Evolutionary conservation across 192 early-diverging fungal genomes (phyloP).

Genomic region (Mortierella antarctica): DNA sequence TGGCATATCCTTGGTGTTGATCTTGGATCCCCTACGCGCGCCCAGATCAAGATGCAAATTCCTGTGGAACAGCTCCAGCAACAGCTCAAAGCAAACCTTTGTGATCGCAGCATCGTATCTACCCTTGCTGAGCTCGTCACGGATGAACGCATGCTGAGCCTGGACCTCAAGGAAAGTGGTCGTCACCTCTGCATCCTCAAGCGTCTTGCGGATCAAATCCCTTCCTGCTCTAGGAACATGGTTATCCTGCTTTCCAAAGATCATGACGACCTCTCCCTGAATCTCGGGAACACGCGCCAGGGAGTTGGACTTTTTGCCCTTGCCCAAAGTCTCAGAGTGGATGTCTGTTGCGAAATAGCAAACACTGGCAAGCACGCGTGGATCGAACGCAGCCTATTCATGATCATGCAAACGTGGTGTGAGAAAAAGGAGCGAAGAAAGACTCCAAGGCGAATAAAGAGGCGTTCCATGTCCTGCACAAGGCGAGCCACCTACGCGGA

Average conservation of each 20-base stretch:
- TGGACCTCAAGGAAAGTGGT: slow-evolving; percentile 70
- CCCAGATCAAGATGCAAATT: slow-evolving; percentile 57
- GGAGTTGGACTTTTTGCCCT: slow-evolving; percentile 58
- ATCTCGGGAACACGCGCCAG: slow-evolving; percentile 62
- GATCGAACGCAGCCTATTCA: slow-evolving; percentile 64
- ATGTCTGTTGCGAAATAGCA: slow-evolving; percentile 78
- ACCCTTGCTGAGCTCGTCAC: slow-evolving; percentile 72
- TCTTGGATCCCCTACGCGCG: slow-evolving; percentile 34
- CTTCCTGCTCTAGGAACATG: slow-evolving; percentile 71
- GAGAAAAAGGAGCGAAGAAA: slow-evolving; percentile 1
- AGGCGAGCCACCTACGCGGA: slow-evolving; percentile 47
- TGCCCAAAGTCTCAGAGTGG: slow-evolving; percentile 64
- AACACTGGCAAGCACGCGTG: slow-evolving; percentile 61
- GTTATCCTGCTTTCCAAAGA: slow-evolving; percentile 73
- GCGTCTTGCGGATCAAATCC: slow-evolving; percentile 63
- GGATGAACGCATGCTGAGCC: slow-evolving; percentile 75
- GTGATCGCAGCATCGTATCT: slow-evolving; percentile 72
- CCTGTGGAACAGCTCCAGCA: slow-evolving; percentile 70
- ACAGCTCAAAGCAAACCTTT: slow-evolving; percentile 65
- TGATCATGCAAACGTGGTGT: neutral
- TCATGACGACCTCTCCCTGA: slow-evolving; percentile 69
- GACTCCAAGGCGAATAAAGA: too few species aligned
- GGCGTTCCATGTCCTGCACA: neutral
- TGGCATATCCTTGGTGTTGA: slow-evolving; percentile 27
- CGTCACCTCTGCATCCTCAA: slow-evolving; percentile 60